phyloP scores from a whole-genome alignment of 2,329 filamentous ascomycete genomes.

The Metarhizium brunneum region DNA sequence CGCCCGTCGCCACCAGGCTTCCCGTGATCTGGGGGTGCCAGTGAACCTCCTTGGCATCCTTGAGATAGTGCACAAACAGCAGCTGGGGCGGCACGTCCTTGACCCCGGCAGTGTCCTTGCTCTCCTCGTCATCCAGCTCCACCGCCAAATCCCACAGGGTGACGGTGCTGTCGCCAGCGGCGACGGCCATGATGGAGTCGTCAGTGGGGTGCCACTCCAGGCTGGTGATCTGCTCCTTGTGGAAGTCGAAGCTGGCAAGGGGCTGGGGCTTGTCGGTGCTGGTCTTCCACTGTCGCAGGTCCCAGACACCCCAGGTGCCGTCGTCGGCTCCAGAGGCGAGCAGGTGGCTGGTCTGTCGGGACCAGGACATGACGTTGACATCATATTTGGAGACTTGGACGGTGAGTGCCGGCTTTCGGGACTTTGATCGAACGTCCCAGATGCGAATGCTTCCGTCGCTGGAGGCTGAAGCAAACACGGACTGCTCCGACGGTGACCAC shows the following conservation, averaged over 20 bases:
- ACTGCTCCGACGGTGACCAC: constrained; percentile 89
- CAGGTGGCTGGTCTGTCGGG: constrained; percentile 75
- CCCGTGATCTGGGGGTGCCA: constrained; percentile 97
- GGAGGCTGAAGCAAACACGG: constrained; percentile 89
- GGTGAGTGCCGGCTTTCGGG: constrained; percentile 75
- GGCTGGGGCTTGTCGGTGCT: constrained; percentile 56
- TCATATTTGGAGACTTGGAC: constrained; percentile 77
- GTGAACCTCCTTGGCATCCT: constrained; percentile 89
- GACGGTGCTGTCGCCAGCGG: constrained; percentile 85
- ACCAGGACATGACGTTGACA: constrained; percentile 97
- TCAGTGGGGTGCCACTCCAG: constrained; percentile 97
- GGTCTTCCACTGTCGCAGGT: constrained; percentile 85
- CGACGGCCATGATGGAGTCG: constrained; percentile 89
- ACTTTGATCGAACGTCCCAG: constrained; percentile 92
- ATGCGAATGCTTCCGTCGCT: constrained; percentile 92
- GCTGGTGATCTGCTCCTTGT: constrained; percentile 92
- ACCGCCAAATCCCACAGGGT: constrained; percentile 96
- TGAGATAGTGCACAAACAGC: constrained; percentile 93
- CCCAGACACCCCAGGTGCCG: constrained; percentile 92
- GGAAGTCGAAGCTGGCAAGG: constrained; percentile 89
- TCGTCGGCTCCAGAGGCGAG: constrained; percentile 90
- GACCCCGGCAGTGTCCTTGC: constrained; percentile 75
- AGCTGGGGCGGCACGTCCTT: constrained; percentile 90
- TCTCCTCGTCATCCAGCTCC: constrained; percentile 95
- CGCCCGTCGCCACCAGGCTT: constrained; percentile 79